Evolutionary conservation across 192 early-diverging fungal genomes (phyloP).

Genomic region (Coemansia sp.): DNA sequence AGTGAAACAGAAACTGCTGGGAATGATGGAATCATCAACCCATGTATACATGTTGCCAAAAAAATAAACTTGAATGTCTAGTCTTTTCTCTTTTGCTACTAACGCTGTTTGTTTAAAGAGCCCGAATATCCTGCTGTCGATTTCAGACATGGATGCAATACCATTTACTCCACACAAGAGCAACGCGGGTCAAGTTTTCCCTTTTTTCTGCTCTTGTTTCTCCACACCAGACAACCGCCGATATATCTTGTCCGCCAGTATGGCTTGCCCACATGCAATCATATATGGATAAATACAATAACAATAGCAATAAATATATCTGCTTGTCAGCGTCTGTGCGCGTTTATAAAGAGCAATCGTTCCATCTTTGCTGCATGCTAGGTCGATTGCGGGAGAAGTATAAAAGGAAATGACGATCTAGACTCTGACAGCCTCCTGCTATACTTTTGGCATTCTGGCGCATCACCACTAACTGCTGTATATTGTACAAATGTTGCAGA

Average conservation of each 20-base stretch:
- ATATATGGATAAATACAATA: not conserved
- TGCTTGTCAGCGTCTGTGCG: no score
- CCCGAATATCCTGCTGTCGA: not conserved
- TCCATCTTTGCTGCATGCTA: no score
- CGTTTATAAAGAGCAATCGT: no score
- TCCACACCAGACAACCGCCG: not conserved
- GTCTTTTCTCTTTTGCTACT: not conserved
- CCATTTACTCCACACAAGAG: not conserved
- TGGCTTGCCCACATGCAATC: not conserved
- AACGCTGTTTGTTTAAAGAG: not conserved
- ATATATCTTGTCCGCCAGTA: not conserved
- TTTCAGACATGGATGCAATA: not conserved
- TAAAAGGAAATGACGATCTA: no score
- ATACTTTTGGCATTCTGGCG: no score
- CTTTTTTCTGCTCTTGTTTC: not conserved
- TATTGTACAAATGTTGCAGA: not conserved
- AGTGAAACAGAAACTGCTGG: not conserved
- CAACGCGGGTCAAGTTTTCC: not conserved
- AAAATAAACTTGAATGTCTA: no score
- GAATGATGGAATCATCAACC: no score
- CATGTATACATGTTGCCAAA: no score
- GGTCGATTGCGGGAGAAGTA: no score
- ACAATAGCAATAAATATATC: no score
- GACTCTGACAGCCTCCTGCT: no score
- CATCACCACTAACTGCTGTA: not conserved